Base-by-base conservation (phyloP, 805 yeast species). In the Candida ipomoeae region DNA sequence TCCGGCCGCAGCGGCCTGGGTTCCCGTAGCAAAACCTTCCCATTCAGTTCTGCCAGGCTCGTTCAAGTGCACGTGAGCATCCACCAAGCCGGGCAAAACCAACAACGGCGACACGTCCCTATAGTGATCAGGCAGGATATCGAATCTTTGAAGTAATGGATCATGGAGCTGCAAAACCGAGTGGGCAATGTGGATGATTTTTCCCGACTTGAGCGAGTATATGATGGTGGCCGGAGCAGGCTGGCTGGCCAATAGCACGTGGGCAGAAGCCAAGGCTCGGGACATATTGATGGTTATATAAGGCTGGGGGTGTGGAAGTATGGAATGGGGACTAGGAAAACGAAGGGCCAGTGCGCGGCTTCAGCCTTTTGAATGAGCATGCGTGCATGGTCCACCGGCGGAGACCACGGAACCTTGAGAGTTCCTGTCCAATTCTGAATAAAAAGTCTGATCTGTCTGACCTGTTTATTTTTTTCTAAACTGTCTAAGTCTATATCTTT, bases 31-130 rank as follows among this genome's bases (percentile, higher is more conserved):
- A 65, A 92, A 91, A 1, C 98, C 98, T 68, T 91, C 98, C 98
- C 98, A 91, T 55, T 90, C 96, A 1, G 97, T 91, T 59, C 97
- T 74, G n/a, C 98, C 98, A 0, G 98, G 97, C 62, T 92, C 98
- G 66, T 92, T 92, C 58, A 91, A 71, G 62, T 91, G 98, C 23
- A 91, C 98, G 66, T 91, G 98, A 5, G 96, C 80, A 62, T 91
- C 98, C 3, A 91, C 95, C 31, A 91, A 76, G 0, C 98, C 98
- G 0, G 98, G 97, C 73, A 92, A 72, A 11, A 91, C 77, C 32
- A 79, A 80, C 18, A 72, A 65, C 0, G 91, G 89, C 3, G 85
- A 73, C 4, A 84, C 82, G 54, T 83, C 74, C 39, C 83, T 66
- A 61, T 74, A 77, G 41, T 73, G 65, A 5, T 56, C 44, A 6